Percentiles rank a stretch among this genome's conserved stretches.
Conservation (phyloP, 352 stramenopile species). For the Phytopythium montanum region DNA sequence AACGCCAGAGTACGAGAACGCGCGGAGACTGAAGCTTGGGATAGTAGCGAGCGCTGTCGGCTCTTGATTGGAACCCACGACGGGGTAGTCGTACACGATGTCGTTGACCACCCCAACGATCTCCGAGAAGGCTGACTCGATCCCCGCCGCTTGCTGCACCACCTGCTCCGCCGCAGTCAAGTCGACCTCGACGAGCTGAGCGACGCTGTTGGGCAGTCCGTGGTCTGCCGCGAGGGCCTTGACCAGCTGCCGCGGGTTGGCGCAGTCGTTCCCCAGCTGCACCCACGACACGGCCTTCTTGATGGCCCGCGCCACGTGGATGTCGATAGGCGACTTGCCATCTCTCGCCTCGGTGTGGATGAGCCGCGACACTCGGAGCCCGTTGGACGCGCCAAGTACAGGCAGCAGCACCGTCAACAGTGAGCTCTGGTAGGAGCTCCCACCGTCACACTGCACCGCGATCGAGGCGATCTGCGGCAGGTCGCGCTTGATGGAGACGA, state of each 20-base stretch:
- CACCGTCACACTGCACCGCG: constrained; percentile 18
- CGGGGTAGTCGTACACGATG: neutral
- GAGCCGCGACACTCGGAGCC: constrained; percentile 11
- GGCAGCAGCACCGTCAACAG: constrained; percentile 11
- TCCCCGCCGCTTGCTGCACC: neutral
- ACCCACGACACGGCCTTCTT: constrained; percentile 8
- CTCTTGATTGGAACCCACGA: too few species aligned
- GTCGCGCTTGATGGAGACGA: constrained; percentile 12
- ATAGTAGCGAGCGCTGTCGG: neutral
- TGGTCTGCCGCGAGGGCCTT: constrained; percentile 6
- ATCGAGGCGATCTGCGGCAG: constrained; percentile 14
- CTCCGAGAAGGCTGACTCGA: neutral
- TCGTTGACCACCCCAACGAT: neutral
- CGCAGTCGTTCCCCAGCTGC: constrained; percentile 12
- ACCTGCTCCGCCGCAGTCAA: neutral
- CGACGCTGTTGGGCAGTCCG: constrained; percentile 13
- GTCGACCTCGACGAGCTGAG: constrained; percentile 5
- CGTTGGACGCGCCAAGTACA: constrained; percentile 8
- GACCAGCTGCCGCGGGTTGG: constrained; percentile 8
- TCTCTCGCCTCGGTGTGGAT: constrained; percentile 17
- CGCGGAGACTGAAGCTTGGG: neutral
- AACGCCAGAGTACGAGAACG: constrained; percentile 1
- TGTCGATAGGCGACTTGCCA: constrained; percentile 16
- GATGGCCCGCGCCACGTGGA: constrained; percentile 12
- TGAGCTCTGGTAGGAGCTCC: constrained; percentile 18